Evolutionary conservation across 495 filamentous ascomycete species (phyloP).

Genomic region (Lichenothelia convexa): DNA sequence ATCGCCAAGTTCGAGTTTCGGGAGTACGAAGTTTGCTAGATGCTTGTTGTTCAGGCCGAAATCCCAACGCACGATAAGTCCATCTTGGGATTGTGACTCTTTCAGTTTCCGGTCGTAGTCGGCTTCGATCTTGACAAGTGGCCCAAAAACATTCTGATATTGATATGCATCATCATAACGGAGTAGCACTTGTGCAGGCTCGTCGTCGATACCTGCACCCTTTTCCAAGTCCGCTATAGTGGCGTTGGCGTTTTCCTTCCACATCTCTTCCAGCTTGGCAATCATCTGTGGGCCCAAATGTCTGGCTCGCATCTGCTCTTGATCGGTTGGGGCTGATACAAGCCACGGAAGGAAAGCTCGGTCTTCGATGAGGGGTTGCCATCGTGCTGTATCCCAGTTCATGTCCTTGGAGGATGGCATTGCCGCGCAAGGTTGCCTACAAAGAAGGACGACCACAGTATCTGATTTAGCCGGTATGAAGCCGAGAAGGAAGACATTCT

Average conservation of each 20-base stretch:
- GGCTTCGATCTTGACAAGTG: slow-evolving; percentile 97
- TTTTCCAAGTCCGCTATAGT: slow-evolving; percentile 90
- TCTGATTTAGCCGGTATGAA: slow-evolving; percentile 99
- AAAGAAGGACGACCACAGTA: slow-evolving; percentile 91
- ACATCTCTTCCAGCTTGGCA: slow-evolving; percentile 94
- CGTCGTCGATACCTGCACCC: slow-evolving; percentile 81
- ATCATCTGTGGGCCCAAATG: slow-evolving; percentile 92
- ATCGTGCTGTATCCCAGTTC: slow-evolving; percentile 98
- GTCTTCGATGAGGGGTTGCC: slow-evolving; percentile 95
- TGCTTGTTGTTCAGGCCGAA: slow-evolving; percentile 96
- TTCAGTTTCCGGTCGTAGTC: slow-evolving; percentile 99
- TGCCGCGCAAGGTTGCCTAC: slow-evolving; percentile 87
- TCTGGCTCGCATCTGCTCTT: slow-evolving; percentile 86
- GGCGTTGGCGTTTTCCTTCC: slow-evolving; percentile 86
- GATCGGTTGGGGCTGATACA: slow-evolving; percentile 72
- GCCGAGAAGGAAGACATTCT: slow-evolving; percentile 97
- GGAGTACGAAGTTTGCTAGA: slow-evolving; percentile 83
- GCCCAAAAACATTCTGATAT: slow-evolving; percentile 97
- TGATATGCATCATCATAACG: slow-evolving; percentile 97
- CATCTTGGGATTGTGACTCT: slow-evolving; percentile 93
- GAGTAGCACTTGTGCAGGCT: slow-evolving; percentile 79
- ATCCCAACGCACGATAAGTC: slow-evolving; percentile 86
- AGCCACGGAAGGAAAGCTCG: slow-evolving; percentile 92
- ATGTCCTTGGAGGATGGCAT: slow-evolving; percentile 97
- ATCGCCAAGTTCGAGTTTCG: slow-evolving; percentile 93